A percentile compares a stretch with the other conserved stretches of the same genome.
Conservation (phyloP, 495 filamentous ascomycete species). For the Neurospora sublineolata region DNA sequence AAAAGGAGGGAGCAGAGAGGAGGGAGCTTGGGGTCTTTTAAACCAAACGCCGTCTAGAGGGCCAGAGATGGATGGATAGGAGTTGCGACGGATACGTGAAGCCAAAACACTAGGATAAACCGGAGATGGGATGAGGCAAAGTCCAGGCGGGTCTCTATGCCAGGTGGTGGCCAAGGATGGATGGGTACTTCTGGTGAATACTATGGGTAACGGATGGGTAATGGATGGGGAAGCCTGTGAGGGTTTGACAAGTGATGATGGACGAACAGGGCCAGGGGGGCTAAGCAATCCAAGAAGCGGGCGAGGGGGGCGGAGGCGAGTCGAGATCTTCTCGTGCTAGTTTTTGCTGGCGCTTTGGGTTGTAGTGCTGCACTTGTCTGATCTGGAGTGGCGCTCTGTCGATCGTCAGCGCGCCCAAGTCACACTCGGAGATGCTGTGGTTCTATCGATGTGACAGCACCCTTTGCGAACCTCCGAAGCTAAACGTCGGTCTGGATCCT, state of each 20-base stretch:
- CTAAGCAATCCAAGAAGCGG: not conserved
- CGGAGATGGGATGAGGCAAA: slow-evolving; percentile 19
- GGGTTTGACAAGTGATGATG: not conserved
- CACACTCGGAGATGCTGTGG: not conserved
- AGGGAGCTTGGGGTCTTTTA: slow-evolving; percentile 13
- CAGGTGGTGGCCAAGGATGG: slow-evolving; percentile 8
- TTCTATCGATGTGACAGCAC: not conserved
- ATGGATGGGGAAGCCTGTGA: not conserved
- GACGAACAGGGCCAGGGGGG: not conserved
- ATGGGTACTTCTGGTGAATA: not conserved
- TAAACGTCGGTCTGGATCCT: not conserved
- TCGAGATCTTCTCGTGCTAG: slow-evolving; percentile 19
- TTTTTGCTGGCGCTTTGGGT: not conserved
- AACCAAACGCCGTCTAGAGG: slow-evolving; percentile 11
- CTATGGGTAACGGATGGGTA: not conserved
- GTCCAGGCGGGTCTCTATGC: not conserved
- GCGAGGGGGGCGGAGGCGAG: slow-evolving; percentile 16
- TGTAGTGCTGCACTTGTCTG: slow-evolving; percentile 4
- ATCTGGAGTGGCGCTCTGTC: not conserved
- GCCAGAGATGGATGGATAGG: not conserved
- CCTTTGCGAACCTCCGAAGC: not conserved
- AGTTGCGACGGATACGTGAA: not conserved
- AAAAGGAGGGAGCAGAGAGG: not conserved
- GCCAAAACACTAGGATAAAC: slow-evolving; percentile 1
- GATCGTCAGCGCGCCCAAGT: not conserved